Percentiles rank a stretch among this genome's conserved stretches.
Conservation (phyloP, 2,329 filamentous ascomycete species). For the Gaeumannomyces tritici region DNA sequence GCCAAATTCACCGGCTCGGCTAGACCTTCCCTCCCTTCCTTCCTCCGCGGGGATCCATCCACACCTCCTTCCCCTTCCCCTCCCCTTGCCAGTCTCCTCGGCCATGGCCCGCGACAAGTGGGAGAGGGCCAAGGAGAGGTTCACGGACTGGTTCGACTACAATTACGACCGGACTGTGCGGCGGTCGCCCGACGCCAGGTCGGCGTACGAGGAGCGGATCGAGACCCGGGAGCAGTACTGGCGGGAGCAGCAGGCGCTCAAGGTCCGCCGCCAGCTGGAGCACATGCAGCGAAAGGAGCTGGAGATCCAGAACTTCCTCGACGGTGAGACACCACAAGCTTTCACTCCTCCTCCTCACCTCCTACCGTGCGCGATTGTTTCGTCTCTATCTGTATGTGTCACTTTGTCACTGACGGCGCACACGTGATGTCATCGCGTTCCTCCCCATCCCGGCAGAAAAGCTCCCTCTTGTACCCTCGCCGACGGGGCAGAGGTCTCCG, state of each 20-base stretch:
- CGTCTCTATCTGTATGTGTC: neutral
- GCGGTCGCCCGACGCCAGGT: neutral
- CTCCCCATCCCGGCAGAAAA: neutral
- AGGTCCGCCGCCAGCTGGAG: neutral
- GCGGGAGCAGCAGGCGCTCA: neutral
- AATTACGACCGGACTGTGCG: neutral
- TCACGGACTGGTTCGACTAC: slow-evolving; percentile 1
- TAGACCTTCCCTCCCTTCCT: too few relatives aligned
- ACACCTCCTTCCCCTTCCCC: too few relatives aligned
- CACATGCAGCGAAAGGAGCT: neutral
- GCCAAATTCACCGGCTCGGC: neutral
- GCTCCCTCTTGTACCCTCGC: neutral
- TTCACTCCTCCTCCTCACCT: neutral
- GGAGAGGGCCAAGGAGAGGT: neutral
- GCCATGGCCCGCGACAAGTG: neutral
- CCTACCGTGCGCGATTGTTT: neutral
- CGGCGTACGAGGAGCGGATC: neutral
- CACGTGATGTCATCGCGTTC: too few relatives aligned
- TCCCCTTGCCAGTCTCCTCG: neutral
- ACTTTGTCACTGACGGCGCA: neutral
- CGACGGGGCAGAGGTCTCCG: neutral
- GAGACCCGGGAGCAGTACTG: neutral
- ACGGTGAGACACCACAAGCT: neutral
- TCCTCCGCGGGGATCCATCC: too few relatives aligned
- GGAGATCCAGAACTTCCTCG: neutral